Conservation (phyloP, 1,284 basidiomycete species). For the Heliocybe sulcata region DNA sequence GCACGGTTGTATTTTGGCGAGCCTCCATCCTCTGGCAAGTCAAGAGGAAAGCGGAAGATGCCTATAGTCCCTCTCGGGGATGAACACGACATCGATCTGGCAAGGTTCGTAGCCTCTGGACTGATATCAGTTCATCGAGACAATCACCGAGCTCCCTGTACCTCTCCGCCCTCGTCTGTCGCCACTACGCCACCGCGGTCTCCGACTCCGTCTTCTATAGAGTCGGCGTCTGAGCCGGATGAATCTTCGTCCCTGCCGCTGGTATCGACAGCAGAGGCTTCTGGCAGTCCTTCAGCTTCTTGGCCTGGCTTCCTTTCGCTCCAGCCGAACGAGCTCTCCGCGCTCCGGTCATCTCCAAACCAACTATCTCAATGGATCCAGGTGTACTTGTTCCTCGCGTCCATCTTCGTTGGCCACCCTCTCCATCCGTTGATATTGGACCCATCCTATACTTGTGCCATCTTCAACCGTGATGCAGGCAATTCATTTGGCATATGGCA, state of each 20-base stretch:
- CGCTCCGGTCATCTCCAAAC: conserved; percentile 30
- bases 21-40: no score
- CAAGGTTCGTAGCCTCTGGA: conserved; percentile 12
- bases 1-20: neutral
- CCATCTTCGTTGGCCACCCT: conserved; percentile 13
- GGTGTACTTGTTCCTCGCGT: conserved; percentile 38
- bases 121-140: conserved; percentile 11
- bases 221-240: neutral
- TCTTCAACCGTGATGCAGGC: conserved; percentile 49
- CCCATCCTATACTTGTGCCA: conserved; percentile 35
- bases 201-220: neutral
- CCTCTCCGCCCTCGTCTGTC: neutral
- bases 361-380: conserved; percentile 36
- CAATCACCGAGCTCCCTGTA: neutral
- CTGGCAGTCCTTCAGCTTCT: conserved; percentile 12
- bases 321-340: conserved; percentile 41
- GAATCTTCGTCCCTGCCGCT: neutral
- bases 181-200: neutral
- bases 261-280: neutral
- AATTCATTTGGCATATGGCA: conserved; percentile 68
- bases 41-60: neutral
- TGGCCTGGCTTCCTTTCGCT: conserved; percentile 37
- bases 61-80: conserved; percentile 10
- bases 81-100: conserved; percentile 11
- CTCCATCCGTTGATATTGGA: neutral